Percentiles rank a stretch among this genome's conserved stretches.
phyloP scores from a whole-genome alignment of 139 green algal genomes.

The Coccomyxa sp. region DNA sequence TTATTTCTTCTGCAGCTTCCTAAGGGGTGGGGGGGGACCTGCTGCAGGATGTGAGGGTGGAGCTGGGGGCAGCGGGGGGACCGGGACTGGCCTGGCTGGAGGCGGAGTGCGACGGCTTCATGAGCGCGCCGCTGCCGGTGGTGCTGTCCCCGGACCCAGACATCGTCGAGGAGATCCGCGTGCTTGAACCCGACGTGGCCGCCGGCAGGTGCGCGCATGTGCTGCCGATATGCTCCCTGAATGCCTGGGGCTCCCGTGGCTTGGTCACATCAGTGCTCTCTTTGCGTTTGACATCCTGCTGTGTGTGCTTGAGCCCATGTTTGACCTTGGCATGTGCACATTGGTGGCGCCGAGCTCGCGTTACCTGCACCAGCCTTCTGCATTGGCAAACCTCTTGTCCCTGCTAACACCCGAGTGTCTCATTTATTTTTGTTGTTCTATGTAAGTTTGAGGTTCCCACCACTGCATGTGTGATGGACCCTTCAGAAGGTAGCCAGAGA shows the following conservation, averaged over 20 bases:
- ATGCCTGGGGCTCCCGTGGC: neutral
- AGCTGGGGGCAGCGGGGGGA: neutral
- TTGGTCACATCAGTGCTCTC: too few species aligned
- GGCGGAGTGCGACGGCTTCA: slow-evolving; percentile 7
- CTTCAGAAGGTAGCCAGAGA: neutral
- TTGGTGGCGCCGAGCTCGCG: too few species aligned
- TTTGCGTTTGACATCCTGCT: neutral
- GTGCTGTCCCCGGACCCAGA: neutral
- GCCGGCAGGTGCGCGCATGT: neutral
- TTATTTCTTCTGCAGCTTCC: too few species aligned
- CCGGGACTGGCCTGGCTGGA: slow-evolving; percentile 8
- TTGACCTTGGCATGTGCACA: neutral
- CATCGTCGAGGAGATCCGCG: neutral
- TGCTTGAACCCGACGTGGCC: neutral
- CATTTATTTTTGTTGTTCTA: too few species aligned
- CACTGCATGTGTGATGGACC: too few species aligned
- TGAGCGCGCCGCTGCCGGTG: slow-evolving; percentile 6
- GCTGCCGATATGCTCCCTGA: neutral
- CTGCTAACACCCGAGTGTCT: too few species aligned
- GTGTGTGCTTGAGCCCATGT: neutral
- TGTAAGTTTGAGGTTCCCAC: too few species aligned
- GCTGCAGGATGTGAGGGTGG: neutral
- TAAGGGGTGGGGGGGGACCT: neutral
- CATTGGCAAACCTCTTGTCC: too few species aligned
- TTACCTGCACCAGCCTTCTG: too few species aligned